Conservation (phyloP, 2,329 filamentous ascomycete species). For the Nigrospora sphaerica region DNA sequence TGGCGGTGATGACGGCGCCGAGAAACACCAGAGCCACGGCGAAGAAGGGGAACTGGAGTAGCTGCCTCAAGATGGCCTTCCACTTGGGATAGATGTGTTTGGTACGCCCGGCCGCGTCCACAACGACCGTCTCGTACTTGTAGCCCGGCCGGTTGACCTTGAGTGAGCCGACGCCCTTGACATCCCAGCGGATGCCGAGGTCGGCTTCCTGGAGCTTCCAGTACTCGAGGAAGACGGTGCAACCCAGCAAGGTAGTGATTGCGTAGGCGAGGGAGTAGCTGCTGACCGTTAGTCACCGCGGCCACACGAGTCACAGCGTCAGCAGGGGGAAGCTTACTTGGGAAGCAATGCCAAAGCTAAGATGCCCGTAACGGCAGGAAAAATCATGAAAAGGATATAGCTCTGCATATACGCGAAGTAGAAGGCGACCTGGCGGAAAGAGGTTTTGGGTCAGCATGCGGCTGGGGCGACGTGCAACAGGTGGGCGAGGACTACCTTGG, state of each 20-base stretch:
- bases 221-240: conserved; percentile 68
- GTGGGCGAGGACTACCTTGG: conserved; percentile 33
- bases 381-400: conserved; percentile 64
- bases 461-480: too few relatives aligned
- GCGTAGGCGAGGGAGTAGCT: conserved; percentile 60
- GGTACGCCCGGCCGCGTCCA: conserved; percentile 57
- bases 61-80: conserved; percentile 58
- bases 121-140: conserved; percentile 51
- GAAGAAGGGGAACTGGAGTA: conserved; percentile 64
- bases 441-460: too few relatives aligned
- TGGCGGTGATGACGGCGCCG: conserved; percentile 59
- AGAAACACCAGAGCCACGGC: conserved; percentile 50
- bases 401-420: conserved; percentile 80
- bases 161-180: conserved; percentile 59
- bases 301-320: too few relatives aligned
- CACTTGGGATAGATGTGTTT: conserved; percentile 55
- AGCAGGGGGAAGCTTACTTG: conserved; percentile 29
- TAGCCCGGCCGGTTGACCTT: conserved; percentile 62
- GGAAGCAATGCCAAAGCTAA: conserved; percentile 62
- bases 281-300: too few relatives aligned
- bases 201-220: conserved; percentile 74
- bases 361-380: conserved; percentile 63
- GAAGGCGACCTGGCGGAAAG: conserved; percentile 52
- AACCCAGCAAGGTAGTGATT: conserved; percentile 60
- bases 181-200: conserved; percentile 65